Percentiles rank a stretch among this genome's conserved stretches.
Conservation (phyloP, 352 stramenopile genomes). For the Globisporangium splendens region DNA sequence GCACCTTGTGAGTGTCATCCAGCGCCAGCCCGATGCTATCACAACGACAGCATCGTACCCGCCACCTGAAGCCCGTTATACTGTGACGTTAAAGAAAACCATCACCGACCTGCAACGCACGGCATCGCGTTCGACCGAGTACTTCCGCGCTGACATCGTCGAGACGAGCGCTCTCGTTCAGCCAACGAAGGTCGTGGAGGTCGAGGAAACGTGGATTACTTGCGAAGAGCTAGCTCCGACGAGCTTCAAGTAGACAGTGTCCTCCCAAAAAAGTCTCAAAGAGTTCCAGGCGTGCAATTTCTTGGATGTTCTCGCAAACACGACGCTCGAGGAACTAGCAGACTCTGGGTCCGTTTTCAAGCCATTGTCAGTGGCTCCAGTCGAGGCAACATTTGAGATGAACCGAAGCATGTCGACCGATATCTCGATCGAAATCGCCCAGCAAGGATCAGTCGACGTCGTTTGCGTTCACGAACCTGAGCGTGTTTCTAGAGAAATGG, state of each 20-base stretch:
- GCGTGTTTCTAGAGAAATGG: conserved; percentile 42
- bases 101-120: conserved; percentile 33
- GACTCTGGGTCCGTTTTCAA: neutral
- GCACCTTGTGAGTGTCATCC: conserved; percentile 12
- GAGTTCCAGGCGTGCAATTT: conserved; percentile 53
- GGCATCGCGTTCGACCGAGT: conserved; percentile 41
- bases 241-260: conserved; percentile 25
- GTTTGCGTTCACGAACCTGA: conserved; percentile 37
- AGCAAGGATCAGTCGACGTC: conserved; percentile 18
- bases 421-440: conserved; percentile 37
- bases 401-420: conserved; percentile 25
- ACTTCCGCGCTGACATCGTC: conserved; percentile 44
- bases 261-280: conserved; percentile 27
- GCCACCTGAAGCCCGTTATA: conserved; percentile 17
- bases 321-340: conserved; percentile 4
- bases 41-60: conserved; percentile 24
- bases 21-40: conserved; percentile 12
- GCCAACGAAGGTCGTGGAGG: conserved; percentile 32
- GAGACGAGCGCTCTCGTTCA: conserved; percentile 38
- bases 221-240: conserved; percentile 23
- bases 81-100: conserved; percentile 23
- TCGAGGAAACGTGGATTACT: conserved; percentile 33
- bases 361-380: conserved; percentile 19
- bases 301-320: conserved; percentile 28
- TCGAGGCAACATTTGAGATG: conserved; percentile 53